Base-by-base conservation (phyloP, 2,329 filamentous ascomycete species). In the Falciphora oryzae region DNA sequence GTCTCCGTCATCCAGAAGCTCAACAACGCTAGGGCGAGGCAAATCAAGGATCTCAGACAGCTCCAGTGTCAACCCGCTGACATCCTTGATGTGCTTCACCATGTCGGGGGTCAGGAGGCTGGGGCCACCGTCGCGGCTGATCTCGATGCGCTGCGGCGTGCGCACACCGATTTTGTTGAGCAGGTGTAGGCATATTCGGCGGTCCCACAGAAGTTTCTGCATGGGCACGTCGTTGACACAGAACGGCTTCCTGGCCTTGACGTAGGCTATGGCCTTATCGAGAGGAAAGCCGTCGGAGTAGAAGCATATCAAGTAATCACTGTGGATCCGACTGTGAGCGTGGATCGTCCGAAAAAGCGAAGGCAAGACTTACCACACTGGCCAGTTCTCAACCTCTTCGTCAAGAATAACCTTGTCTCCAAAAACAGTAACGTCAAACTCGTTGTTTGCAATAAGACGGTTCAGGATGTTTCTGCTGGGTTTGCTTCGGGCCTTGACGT, bases 401-500 rank as follows among this genome's bases (percentile, higher is more conserved):
- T 99, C 95, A 50, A 99, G 82, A 70, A 99, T 99, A 58, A 97
- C 94, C 78, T 99, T 99, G 80, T 99, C 95, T 61, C 95, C 96
- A 79, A 99, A 99, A 16, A 99, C 94, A 67, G 96, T 89, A 29
- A 98, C 93, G 72, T 99, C 94, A 72, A 99, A 98, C 71, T 98
- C 94, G 62, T 89, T 87, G 69, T 96, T 93, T 44, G 91, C 87
- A 69, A 97, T 94, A 27, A 99, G 83, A 62, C 93, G 87, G 73
- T 96, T 98, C 66, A 99, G 80, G 70, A 99, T 99, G 73, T 97
- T 98, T 69, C 96, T 86, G 73, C 94, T 97, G 1, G 95, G 95
- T 77, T 98, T 98, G 81, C 93, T 97, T 72, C 95, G 86, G 50
- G 95, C 95, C 79, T 99, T 99, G 70, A 94, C 86, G 78, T 99